These are phyloP conservation scores for Pittosporum tobira DNA, from an alignment of 129 eudicot genomes.

Conservation along the genomic window DNA sequence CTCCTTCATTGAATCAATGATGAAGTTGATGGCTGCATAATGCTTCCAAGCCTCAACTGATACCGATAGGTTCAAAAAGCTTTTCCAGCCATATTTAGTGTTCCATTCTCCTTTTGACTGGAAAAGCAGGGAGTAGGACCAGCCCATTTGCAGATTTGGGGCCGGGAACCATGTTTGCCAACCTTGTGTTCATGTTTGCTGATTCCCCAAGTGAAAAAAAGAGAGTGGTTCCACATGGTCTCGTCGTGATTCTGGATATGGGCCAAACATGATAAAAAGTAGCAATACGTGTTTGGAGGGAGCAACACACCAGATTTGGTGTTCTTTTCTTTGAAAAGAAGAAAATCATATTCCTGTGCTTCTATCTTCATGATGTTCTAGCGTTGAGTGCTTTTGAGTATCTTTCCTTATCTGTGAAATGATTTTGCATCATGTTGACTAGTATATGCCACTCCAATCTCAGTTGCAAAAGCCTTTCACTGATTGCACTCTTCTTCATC, in stretches of 20 bases:
- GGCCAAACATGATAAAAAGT: background rate
- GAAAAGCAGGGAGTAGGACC: background rate
- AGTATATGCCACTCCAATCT: background rate
- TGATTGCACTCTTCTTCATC: background rate
- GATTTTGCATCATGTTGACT: background rate
- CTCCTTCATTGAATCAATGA: background rate
- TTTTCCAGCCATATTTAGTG: conserved; percentile 1
- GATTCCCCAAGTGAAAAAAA: background rate
- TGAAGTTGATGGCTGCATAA: background rate
- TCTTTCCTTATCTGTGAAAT: background rate
- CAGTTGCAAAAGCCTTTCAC: background rate
- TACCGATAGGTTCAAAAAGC: background rate
- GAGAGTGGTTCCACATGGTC: background rate
- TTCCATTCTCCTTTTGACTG: background rate
- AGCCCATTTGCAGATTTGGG: background rate
- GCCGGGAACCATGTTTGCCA: background rate
- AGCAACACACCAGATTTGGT: background rate
- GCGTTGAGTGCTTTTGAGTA: too few species aligned
- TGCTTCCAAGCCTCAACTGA: background rate
- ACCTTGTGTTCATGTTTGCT: background rate
- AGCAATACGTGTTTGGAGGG: background rate
- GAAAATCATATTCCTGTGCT: background rate
- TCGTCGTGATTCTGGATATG: background rate
- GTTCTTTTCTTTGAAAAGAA: background rate
- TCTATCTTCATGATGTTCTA: background rate